A percentile compares a stretch with the other conserved stretches of the same genome.
Conservation (phyloP, 768 basidiomycete species). For the Rhodotorula taiwanensis region DNA sequence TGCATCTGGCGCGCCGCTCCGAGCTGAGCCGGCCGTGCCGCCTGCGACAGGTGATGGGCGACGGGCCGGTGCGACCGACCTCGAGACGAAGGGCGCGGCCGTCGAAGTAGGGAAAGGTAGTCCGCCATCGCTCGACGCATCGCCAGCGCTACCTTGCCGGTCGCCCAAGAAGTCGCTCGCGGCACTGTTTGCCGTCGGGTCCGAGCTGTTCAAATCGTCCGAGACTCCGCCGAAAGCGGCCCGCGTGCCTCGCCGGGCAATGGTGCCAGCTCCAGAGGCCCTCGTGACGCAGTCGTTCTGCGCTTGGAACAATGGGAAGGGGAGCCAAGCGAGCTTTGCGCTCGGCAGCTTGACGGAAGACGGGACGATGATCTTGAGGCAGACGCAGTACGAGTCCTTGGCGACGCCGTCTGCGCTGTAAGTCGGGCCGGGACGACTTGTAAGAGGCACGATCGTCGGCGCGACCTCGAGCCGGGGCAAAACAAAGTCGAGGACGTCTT, state of each 20-base stretch:
- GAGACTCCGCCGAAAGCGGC: background rate
- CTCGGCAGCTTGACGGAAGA: slow-evolving; percentile 23
- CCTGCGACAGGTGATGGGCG: no score
- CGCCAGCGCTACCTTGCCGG: background rate
- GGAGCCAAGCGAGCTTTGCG: slow-evolving; percentile 18
- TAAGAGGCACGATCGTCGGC: slow-evolving; percentile 26
- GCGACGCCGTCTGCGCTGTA: slow-evolving; percentile 14
- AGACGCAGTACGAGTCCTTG: slow-evolving; percentile 29
- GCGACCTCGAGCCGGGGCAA: slow-evolving; percentile 20
- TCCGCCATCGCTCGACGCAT: background rate
- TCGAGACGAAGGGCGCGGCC: slow-evolving; percentile 15
- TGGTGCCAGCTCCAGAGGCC: background rate
- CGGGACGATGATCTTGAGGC: slow-evolving; percentile 30
- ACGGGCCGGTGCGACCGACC: no score
- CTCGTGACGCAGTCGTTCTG: slow-evolving; percentile 27
- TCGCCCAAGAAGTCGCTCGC: slow-evolving; percentile 5
- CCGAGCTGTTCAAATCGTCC: no score
- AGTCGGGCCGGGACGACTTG: slow-evolving; percentile 11
- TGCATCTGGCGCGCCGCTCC: no score
- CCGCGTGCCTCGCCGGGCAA: slow-evolving; percentile 9
- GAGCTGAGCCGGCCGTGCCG: no score
- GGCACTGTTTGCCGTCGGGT: background rate
- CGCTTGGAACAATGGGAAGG: slow-evolving; percentile 28
- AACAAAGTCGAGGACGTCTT: slow-evolving; percentile 4
- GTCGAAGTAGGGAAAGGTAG: slow-evolving; percentile 6